Percentiles rank a stretch among this genome's conserved stretches.
Evolutionary conservation across 2,329 filamentous ascomycete species (phyloP).

Genomic region (Cryphonectria naterciae): DNA sequence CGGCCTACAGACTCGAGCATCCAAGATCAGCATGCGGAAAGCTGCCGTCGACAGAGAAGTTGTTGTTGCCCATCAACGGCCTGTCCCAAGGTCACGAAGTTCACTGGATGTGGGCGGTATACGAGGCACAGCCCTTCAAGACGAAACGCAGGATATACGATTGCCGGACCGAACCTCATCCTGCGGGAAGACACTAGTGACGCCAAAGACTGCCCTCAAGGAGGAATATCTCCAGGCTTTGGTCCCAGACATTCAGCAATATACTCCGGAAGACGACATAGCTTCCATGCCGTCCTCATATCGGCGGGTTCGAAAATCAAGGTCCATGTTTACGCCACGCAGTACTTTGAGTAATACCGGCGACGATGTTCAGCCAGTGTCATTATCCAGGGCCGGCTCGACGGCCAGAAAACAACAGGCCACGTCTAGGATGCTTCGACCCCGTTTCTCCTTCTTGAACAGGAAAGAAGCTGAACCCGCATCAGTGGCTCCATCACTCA

Average conservation of each 20-base stretch:
- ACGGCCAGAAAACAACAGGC: background rate
- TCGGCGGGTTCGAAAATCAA: constrained; percentile 57
- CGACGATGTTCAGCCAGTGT: constrained; percentile 6
- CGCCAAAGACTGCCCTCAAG: constrained; percentile 8
- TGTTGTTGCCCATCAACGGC: constrained; percentile 1
- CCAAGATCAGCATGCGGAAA: constrained; percentile 22
- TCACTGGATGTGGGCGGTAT: constrained; percentile 14
- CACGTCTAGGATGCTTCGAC: background rate
- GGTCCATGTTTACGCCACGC: constrained; percentile 54
- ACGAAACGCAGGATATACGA: constrained; percentile 4
- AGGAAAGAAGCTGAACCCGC: constrained; percentile 39
- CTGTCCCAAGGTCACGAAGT: constrained; percentile 20
- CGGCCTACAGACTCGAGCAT: constrained; percentile 26
- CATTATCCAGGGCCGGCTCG: background rate
- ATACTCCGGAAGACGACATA: constrained; percentile 52
- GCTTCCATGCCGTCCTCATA: constrained; percentile 53
- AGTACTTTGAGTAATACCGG: constrained; percentile 27
- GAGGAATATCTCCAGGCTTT: constrained; percentile 43
- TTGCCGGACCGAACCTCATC: constrained; percentile 24
- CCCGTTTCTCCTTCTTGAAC: constrained; percentile 28
- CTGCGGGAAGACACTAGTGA: constrained; percentile 19
- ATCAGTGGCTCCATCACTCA: constrained; percentile 37
- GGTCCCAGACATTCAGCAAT: constrained; percentile 46
- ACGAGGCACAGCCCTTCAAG: constrained; percentile 1
- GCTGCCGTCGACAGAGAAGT: constrained; percentile 1